Percentiles rank a stretch among this genome's conserved stretches.
These are phyloP conservation scores for Corylus avellana DNA, from an alignment of 306 rosid species.

Conservation along the genomic window DNA sequence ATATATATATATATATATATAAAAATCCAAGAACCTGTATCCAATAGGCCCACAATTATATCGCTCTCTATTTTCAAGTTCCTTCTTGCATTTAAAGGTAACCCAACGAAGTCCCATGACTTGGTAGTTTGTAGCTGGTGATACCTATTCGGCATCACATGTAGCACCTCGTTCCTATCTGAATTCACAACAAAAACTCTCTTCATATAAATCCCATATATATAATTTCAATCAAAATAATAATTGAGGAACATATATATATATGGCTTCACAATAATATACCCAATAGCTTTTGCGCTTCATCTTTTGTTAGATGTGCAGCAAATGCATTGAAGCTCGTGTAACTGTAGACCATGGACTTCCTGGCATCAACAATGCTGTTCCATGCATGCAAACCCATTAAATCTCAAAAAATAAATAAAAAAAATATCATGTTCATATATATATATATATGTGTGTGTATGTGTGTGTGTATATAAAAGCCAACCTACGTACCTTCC, in stretches of 20 bases:
- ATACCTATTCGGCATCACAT: slow-evolving; percentile 63
- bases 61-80: slow-evolving; percentile 47
- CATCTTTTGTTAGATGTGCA: slow-evolving; percentile 66
- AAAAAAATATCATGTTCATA: background rate
- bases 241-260: background rate
- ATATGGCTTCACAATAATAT: slow-evolving; percentile 1
- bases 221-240: background rate
- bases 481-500: slow-evolving; percentile 46
- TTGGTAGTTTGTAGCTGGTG: slow-evolving; percentile 82
- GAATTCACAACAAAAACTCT: background rate
- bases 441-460: too few species aligned
- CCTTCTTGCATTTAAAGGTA: slow-evolving; percentile 65
- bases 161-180: slow-evolving; percentile 62
- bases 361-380: slow-evolving; percentile 60
- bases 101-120: slow-evolving; percentile 86
- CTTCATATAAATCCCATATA: background rate
- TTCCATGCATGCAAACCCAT: background rate
- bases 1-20: background rate
- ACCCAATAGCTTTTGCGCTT: slow-evolving; percentile 61
- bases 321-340: slow-evolving; percentile 88
- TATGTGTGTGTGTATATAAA: too few species aligned
- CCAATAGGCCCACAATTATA: slow-evolving; percentile 68
- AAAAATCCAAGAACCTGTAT: slow-evolving; percentile 54
- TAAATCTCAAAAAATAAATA: background rate
- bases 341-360: slow-evolving; percentile 74